Evolutionary conservation across 1,139 yeast species (phyloP), one percentile per base, ranked within the genome.

Genomic region (Sugiyamaella paludigena): DNA sequence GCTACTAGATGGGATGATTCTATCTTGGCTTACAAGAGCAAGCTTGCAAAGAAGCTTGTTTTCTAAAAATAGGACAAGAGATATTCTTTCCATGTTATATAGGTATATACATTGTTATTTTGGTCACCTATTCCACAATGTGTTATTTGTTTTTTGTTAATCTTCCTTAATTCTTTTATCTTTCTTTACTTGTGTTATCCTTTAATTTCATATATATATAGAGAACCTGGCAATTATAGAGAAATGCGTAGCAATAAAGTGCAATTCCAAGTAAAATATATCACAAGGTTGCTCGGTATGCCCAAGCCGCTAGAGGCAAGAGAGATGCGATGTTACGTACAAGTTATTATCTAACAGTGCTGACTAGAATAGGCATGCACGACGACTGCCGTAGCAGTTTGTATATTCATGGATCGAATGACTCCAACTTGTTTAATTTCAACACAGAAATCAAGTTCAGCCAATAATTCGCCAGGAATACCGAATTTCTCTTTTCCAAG

Each of bases 1-100:
- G 96, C 96, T 53, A 88, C 96, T 53, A 83, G 87, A 79, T 92
- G 98, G 98, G 87, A 92, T 58, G 95, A 95, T 62, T 67, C 84
- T 46, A 92, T 92, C 68, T 78, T 88, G 72, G 86, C 85, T 61
- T 92, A 92, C 79, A 92, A 92, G 83, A 86, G 84, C 78, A 84
- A 83, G 73, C 80, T 91, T 79, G 97, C 98, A 50, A 80, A 81
- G 73, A 82, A 85, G 58, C 89, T 91, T 50, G 63, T 62, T 43
- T 50, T 69, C 48, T 69, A 69, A 59, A 33, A 35, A n/a, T n/a
- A 35, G 34, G 15, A 31, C 3, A 31, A 31, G 5, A 5, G 5
- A 19, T 19, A 19, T 19, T 19, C n/a, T n/a, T n/a, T n/a, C 40
- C 5, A 31, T 9, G 15, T 15, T 32, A 30, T 39, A n/a, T 15